Evolutionary conservation across 208 protist genomes (phyloP).

Genomic region (Acanthamoeba sp.): DNA sequence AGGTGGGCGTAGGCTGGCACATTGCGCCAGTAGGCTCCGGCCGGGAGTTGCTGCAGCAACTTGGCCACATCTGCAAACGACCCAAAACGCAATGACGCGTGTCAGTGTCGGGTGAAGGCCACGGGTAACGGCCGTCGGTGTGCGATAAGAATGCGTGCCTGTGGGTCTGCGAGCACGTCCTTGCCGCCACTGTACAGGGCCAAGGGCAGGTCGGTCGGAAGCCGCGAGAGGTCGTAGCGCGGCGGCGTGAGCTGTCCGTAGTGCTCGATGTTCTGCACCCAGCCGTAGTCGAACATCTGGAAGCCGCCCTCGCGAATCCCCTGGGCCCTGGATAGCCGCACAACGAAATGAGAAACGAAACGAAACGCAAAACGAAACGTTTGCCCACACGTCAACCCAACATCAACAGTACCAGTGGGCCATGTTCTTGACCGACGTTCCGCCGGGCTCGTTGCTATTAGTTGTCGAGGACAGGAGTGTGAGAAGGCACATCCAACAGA

Average conservation of each 20-base stretch:
- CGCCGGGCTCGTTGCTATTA: constrained; percentile 79
- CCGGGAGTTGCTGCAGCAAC: neutral
- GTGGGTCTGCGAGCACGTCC: constrained; percentile 69
- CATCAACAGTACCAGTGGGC: constrained; percentile 62
- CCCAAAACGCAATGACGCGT: neutral
- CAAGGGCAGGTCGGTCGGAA: constrained; percentile 37
- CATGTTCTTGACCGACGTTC: constrained; percentile 81
- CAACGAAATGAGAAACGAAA: neutral
- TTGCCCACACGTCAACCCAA: neutral
- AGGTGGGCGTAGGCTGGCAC: constrained; percentile 54
- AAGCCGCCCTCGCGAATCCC: neutral
- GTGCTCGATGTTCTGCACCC: neutral
- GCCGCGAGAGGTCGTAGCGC: neutral
- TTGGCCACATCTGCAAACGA: neutral
- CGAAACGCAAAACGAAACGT: neutral
- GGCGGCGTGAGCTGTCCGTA: constrained; percentile 22
- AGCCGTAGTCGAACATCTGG: constrained; percentile 64
- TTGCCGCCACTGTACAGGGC: constrained; percentile 64
- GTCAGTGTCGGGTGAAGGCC: no score
- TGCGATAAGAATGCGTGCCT: no score
- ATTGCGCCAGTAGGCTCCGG: neutral
- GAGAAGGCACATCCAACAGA: no score
- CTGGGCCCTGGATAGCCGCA: neutral
- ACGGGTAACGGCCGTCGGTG: no score
- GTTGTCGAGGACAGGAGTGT: constrained; percentile 13